Evolutionary conservation across 192 early-diverging fungal species (phyloP), one percentile per base, ranked within the genome.

Genomic region (Entomortierella lignicola): DNA sequence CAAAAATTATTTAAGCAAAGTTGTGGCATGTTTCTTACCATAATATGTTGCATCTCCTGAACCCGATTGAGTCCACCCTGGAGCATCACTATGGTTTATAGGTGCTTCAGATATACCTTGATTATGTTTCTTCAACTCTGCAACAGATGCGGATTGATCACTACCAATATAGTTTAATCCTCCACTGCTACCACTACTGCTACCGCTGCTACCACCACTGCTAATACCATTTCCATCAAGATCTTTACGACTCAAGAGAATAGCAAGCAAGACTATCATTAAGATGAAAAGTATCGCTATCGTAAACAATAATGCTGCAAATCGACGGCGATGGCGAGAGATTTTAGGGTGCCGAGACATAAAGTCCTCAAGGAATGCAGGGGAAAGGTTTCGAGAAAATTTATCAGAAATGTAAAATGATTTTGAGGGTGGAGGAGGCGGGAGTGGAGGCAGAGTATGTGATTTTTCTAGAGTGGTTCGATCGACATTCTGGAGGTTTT

Each of bases 11-110:
- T 47, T 47, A 47, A 4, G 12, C 20, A 4, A 20, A 47, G 44
- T 47, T 4, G 4, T 4, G 10, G 34, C 34, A 4, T 10, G 10
- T 4, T 29, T 17, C 25, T 50, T 80, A 85, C 85, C 83, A 55
- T 87, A 87, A 57, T 69, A 87, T 15, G 86, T 87, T 7, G 77
- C 86, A 42, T 87, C 82, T 27, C 86, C 86, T 59, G 71, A 47
- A 1, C 85, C 85, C 2, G 53, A 27, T 47, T 15, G 21, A 0
- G 60, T 58, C 74, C 74, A 79, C 42, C 74, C 61, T 15, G 55
- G 13, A 0, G 41, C 74, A 55, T 70, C 63, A 48, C 66, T 69
- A 6, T 30, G 61, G 27, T 79, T 79, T 41, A 79, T 70, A 2
- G 74, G 74, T 8, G 74, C 56, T 3, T 50, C 63, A 0, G 55